Conservation (phyloP, 768 basidiomycete genomes). For the Mycena haematopus region DNA sequence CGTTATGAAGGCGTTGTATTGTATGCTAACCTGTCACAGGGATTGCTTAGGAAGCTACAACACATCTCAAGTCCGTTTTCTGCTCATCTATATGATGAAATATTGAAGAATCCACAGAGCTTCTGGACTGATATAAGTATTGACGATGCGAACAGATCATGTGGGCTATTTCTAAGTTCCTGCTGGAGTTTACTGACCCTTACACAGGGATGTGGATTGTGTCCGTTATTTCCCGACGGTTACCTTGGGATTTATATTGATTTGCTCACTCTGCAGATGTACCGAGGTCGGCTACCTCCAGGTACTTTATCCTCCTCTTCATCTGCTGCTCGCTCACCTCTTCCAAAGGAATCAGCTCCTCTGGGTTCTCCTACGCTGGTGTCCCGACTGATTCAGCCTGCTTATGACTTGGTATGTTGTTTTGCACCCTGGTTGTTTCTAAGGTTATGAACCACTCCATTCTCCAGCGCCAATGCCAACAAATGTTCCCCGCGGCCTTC, state of each 20-base stretch:
- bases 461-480: constrained; percentile 68
- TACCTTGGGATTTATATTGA: neutral
- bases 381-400: constrained; percentile 58
- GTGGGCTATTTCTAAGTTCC: neutral
- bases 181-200: neutral
- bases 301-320: constrained; percentile 31
- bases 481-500: constrained; percentile 71
- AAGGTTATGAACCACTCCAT: neutral
- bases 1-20: neutral
- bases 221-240: constrained; percentile 39
- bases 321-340: neutral
- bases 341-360: constrained; percentile 50
- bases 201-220: constrained; percentile 66
- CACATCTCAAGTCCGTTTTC: constrained; percentile 31
- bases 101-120: neutral
- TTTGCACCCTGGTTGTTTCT: neutral
- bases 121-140: constrained; percentile 63
- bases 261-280: constrained; percentile 48
- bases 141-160: constrained; percentile 64
- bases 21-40: constrained; percentile 33
- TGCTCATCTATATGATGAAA: no score
- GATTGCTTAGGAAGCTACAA: constrained; percentile 52
- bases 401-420: constrained; percentile 57
- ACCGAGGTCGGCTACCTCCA: constrained; percentile 72
- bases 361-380: constrained; percentile 50